Evolutionary conservation across 805 yeast genomes (phyloP), one percentile per base, ranked within the genome.

Genomic region (Tetrapisispora nanseiensis): DNA sequence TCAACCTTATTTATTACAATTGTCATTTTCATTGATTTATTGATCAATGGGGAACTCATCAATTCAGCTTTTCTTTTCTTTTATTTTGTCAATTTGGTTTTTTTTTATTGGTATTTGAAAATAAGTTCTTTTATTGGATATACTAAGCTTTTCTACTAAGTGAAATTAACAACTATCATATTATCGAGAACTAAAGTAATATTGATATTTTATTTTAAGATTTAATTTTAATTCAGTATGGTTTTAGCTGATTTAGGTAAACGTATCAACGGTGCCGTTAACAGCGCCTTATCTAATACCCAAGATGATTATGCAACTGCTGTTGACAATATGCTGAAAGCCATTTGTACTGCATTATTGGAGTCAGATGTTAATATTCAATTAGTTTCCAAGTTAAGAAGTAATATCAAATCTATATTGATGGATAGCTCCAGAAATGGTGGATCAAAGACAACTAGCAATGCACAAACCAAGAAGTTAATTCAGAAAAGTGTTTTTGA

Each of bases 291-390:
- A 29, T 67, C 85, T 7, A 66, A 62, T 39, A 74, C 70, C 15
- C 70, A 76, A 31, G 81, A 75, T 46, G 85, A 79, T 43, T 72
- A 72, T 49, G 67, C 65, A 29, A 61, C 69, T 23, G 81, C 80
- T 12, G 72, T 83, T 40, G 86, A 81, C 54, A 60, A 60, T 26
- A 76, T 89, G 81, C 67, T 92, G 52, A 90, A 90, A 61, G 95
- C 84, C 54, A 80, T 90, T 40, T 85, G 94, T 45, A 80, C 84
- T 45, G 98, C 98, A 0, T 72, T 90, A 44, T 69, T 92, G 44
- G 96, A 89, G 63, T 74, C 92, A n/a, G 98, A 90, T 63, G 97
- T 90, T 20, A 92, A 92, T 57, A 80, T 92, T 58, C 77, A 75
- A 51, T 70, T 90, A 37, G 98, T 90, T 23, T 78, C 85, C 30